Evolutionary conservation across 2,329 filamentous ascomycete genomes (phyloP).

Genomic region (Leptographium galeiforme): DNA sequence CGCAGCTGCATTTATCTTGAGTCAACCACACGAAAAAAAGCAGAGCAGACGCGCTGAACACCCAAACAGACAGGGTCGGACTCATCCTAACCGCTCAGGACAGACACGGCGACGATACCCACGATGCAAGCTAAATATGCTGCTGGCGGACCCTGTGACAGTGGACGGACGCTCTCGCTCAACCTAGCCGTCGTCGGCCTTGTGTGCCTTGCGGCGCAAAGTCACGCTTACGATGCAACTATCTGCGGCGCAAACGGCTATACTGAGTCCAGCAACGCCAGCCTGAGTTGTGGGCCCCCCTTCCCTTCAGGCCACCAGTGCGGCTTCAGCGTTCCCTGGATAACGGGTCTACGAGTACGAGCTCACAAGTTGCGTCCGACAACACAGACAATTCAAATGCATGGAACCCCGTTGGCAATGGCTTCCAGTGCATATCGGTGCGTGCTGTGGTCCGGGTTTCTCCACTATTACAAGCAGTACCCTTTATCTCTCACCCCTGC

Average conservation of each 20-base stretch:
- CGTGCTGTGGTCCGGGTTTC: neutral
- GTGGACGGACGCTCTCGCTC: neutral
- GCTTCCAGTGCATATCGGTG: slow-evolving; percentile 3
- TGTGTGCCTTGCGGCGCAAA: neutral
- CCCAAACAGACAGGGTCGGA: no score
- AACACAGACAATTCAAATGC: neutral
- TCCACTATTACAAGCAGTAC: neutral
- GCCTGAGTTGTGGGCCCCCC: neutral
- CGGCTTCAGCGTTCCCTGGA: no score
- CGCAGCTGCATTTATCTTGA: no score
- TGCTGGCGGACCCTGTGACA: no score
- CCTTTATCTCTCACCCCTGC: neutral
- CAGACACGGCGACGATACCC: no score
- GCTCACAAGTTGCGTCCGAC: neutral
- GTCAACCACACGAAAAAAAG: no score
- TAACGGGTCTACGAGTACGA: neutral
- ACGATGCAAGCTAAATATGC: no score
- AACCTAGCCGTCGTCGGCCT: neutral
- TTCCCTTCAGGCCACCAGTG: neutral
- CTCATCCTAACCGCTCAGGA: no score
- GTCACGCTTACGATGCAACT: neutral
- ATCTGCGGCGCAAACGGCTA: slow-evolving; percentile 1
- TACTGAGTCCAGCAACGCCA: neutral
- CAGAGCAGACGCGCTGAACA: no score
- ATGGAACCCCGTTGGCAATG: neutral